Evolutionary conservation across 2,329 filamentous ascomycete species (phyloP).

Genomic region (Cercospora sp.): DNA sequence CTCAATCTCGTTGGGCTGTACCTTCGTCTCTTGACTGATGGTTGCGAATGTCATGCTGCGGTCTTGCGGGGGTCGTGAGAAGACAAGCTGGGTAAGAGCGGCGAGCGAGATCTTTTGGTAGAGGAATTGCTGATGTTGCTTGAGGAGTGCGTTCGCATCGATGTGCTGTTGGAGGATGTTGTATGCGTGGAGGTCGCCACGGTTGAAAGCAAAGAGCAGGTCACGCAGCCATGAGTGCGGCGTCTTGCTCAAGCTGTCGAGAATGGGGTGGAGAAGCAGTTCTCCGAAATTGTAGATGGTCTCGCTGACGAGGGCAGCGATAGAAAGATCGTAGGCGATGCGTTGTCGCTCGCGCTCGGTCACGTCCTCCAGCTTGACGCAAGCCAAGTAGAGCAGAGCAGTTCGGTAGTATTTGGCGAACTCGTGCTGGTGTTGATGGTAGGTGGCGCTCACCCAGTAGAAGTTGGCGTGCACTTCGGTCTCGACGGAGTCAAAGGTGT

Average conservation of each 20-base stretch:
- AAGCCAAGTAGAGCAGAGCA: constrained; percentile 94
- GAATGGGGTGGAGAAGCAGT: constrained; percentile 93
- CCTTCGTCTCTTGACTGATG: constrained; percentile 90
- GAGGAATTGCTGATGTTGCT: constrained; percentile 77
- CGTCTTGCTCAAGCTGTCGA: constrained; percentile 76
- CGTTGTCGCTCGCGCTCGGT: constrained; percentile 72
- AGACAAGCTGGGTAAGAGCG: constrained; percentile 91
- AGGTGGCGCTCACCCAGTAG: constrained; percentile 91
- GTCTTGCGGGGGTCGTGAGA: constrained; percentile 92
- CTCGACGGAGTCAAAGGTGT: constrained; percentile 92
- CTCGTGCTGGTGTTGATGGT: constrained; percentile 87
- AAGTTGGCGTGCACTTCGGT: constrained; percentile 93
- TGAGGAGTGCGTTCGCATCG: constrained; percentile 74
- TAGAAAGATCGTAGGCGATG: constrained; percentile 87
- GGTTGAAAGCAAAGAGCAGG: constrained; percentile 96
- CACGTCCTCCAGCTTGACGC: constrained; percentile 79
- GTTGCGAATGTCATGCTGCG: constrained; percentile 88
- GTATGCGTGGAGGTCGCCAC: constrained; percentile 85
- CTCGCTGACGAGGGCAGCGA: constrained; percentile 88
- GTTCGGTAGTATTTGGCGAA: constrained; percentile 98
- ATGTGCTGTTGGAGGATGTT: constrained; percentile 73
- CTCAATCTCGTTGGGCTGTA: constrained; percentile 88
- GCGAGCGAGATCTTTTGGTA: constrained; percentile 98
- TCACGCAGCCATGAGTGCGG: constrained; percentile 86
- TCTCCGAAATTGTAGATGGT: constrained; percentile 99